Evolutionary conservation across 2,329 filamentous ascomycete genomes (phyloP), one percentile per base, ranked within the genome.

Genomic region (Endocalyx cinctus): DNA sequence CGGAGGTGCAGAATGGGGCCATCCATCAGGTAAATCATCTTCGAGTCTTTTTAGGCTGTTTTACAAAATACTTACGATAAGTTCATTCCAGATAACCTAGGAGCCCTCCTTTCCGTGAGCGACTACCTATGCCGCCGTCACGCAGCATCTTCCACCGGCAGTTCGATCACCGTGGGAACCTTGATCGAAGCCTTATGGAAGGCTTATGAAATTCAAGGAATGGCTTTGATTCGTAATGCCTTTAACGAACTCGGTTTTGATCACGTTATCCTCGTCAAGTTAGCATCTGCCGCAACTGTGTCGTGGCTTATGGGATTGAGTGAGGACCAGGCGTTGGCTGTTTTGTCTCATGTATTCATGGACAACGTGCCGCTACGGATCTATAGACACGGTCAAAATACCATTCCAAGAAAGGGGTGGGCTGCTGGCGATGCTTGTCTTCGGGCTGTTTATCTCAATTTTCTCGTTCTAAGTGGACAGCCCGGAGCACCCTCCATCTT

Each of bases 231-330:
- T 2, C 34, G 31, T 16, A 30, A 64, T 22, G 42, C 59, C 5
- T 66, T 64, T 41, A 65, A 67, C 37, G 31, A 35, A 2, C 36
- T 50, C n/a, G 64, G 64, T 1, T 42, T 67, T 1, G 64, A 67
- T 38, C 62, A 67, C 38, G 50, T 54, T 1, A 55, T 67, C 6
- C 52, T 66, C 5, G 62, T 66, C 25, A 64, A 64, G 34, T 34
- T 67, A 8, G 62, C 60, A 11, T 60, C 61, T 1, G 55, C 60
- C 2, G 59, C 62, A 4, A 51, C 62, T 10, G 50, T 61, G 4
- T 50, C 52, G 10, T 59, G 55, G 52, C 35, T 67, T 13, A 44
- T 67, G 27, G 59, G 54, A 2, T 40, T 64, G 4, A 43, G 44
- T 1, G 43, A 58, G 19, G 44, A 46, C 10, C 52, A 65, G 43